These are phyloP conservation scores for Pseudogymnoascus pannorum DNA, from an alignment of 2,329 filamentous ascomycete genomes.

Conservation along the genomic window DNA sequence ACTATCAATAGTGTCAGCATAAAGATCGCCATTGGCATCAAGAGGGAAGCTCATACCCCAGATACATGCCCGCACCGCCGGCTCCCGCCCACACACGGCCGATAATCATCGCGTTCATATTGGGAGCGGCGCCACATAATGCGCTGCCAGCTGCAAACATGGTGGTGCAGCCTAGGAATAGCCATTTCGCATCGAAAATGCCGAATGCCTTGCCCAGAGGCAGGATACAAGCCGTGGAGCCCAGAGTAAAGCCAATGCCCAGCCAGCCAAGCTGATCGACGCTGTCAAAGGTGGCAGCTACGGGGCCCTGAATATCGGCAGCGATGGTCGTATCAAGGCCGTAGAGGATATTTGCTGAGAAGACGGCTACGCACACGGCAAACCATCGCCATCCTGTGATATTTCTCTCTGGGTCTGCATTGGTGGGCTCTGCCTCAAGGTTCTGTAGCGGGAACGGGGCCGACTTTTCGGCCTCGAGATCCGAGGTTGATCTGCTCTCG, in stretches of 20 bases:
- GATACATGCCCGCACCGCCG: conserved; percentile 25
- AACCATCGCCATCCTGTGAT: conserved; percentile 15
- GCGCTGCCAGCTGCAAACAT: conserved; percentile 17
- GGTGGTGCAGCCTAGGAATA: neutral
- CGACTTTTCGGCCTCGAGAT: no score
- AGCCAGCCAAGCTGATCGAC: conserved; percentile 37
- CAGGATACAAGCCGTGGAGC: conserved; percentile 20
- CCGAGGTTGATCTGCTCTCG: no score
- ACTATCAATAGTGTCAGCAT: no score
- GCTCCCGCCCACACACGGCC: conserved; percentile 22
- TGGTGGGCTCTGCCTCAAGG: no score
- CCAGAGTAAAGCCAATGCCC: conserved; percentile 32
- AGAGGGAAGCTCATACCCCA: conserved; percentile 16
- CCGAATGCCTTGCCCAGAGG: conserved; percentile 14
- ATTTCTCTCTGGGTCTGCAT: no score
- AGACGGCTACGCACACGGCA: conserved; percentile 23
- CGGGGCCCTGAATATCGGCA: conserved; percentile 37
- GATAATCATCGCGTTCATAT: conserved; percentile 22
- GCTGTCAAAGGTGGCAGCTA: conserved; percentile 32
- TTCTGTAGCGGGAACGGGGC: no score
- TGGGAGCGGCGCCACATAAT: conserved; percentile 22
- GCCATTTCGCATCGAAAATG: conserved; percentile 12
- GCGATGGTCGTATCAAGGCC: conserved; percentile 37
- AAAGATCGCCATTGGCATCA: neutral
- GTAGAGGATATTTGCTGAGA: conserved; percentile 27